phyloP scores from a whole-genome alignment of 306 rosid genomes.

The Fragaria vesca region DNA sequence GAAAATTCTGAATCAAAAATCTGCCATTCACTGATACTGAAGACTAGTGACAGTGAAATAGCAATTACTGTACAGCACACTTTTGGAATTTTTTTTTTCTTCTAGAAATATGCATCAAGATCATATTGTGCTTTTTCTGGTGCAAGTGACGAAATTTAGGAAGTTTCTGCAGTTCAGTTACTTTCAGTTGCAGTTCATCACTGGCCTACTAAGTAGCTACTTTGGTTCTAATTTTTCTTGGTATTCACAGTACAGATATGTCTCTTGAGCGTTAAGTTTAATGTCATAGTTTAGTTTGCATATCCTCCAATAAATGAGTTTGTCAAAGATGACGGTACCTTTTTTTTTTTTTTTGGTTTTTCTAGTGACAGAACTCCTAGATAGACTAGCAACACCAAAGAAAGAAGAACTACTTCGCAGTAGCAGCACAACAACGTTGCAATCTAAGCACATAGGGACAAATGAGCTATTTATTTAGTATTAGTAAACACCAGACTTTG shows the following conservation, averaged over 20 bases:
- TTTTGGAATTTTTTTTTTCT: neutral
- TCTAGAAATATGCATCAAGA: neutral
- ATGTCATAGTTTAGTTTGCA: neutral
- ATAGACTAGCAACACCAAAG: neutral
- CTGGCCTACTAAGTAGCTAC: neutral
- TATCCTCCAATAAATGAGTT: neutral
- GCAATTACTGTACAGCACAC: neutral
- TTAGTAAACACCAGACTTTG: neutral
- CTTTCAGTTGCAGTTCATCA: neutral
- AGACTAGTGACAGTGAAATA: neutral
- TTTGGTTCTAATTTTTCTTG: neutral
- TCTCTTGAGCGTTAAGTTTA: neutral
- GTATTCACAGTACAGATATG: neutral
- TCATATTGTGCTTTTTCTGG: neutral
- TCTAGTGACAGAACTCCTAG: neutral
- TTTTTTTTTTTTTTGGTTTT: neutral
- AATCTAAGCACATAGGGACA: neutral
- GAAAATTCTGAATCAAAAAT: neutral
- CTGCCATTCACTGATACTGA: neutral
- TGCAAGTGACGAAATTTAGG: neutral
- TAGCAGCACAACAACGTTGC: neutral
- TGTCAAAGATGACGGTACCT: neutral
- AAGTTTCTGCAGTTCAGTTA: neutral
- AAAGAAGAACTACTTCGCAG: neutral
- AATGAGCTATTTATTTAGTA: neutral